Evolutionary conservation across 2,329 filamentous ascomycete genomes (phyloP).

Genomic region (Pseudogymnoascus sp.): DNA sequence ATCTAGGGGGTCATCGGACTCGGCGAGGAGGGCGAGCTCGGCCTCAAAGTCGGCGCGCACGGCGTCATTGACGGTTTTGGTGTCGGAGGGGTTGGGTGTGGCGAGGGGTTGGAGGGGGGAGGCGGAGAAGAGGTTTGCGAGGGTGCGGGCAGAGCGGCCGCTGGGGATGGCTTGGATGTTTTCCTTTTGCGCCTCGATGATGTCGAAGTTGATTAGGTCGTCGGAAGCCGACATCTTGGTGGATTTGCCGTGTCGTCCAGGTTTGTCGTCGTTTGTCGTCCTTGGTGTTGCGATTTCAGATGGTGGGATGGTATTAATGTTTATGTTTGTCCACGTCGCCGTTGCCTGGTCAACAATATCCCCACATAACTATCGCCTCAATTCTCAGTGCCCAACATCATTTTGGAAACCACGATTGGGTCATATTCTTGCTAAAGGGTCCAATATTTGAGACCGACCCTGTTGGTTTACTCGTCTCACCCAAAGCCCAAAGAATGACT

Average conservation of each 20-base stretch:
- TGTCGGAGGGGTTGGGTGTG: conserved; percentile 62
- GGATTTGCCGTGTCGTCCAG: conserved; percentile 13
- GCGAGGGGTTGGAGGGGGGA: conserved; percentile 49
- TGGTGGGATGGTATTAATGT: not conserved
- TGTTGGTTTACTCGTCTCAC: not conserved
- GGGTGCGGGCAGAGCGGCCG: conserved; percentile 79
- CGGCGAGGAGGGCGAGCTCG: conserved; percentile 68
- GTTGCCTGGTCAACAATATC: conserved; percentile 3
- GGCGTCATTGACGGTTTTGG: conserved; percentile 67
- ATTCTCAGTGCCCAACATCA: not conserved
- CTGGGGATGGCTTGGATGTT: conserved; percentile 92
- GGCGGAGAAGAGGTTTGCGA: conserved; percentile 73
- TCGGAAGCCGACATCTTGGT: conserved; percentile 38
- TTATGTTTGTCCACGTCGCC: not conserved
- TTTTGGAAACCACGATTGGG: not conserved
- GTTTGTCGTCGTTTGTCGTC: conserved; percentile 8
- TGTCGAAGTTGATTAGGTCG: conserved; percentile 68
- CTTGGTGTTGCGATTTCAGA: not conserved
- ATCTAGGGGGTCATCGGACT: conserved; percentile 91
- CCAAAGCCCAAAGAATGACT: not conserved
- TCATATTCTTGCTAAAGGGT: not conserved
- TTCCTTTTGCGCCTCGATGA: conserved; percentile 95
- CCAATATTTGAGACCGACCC: not conserved
- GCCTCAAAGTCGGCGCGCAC: conserved; percentile 79
- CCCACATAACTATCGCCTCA: not conserved